Evolutionary conservation across 1,284 basidiomycete species (phyloP).

Genomic region (Ceratobasidium sp.): DNA sequence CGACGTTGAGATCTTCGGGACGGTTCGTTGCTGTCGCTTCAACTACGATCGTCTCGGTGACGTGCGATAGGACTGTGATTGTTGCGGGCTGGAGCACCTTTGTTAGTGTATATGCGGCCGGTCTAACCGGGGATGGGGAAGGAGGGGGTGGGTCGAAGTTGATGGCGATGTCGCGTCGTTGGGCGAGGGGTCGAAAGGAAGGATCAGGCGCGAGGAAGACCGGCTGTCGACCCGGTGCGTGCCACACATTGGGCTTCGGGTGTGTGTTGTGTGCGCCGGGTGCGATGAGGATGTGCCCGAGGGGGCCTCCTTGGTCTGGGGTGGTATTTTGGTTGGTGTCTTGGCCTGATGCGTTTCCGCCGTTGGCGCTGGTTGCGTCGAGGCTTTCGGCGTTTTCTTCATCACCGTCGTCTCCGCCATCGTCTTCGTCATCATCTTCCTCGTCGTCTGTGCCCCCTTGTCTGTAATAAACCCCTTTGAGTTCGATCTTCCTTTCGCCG

Average conservation of each 20-base stretch:
- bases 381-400: background rate
- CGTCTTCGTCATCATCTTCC: constrained; percentile 43
- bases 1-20: background rate
- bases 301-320: constrained; percentile 44
- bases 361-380: constrained; percentile 6
- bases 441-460: constrained; percentile 41
- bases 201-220: constrained; percentile 36
- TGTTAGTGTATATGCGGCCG: background rate
- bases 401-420: constrained; percentile 9
- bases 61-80: constrained; percentile 12
- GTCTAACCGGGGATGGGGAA: constrained; percentile 1
- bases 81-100: constrained; percentile 7
- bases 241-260: background rate
- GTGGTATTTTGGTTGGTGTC: constrained; percentile 5
- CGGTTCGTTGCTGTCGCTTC: background rate
- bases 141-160: background rate
- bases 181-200: background rate
- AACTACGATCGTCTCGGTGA: constrained; percentile 16
- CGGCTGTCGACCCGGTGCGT: constrained; percentile 15
- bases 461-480: constrained; percentile 70
- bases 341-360: constrained; percentile 18
- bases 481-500: constrained; percentile 59
- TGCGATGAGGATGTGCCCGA: constrained; percentile 27
- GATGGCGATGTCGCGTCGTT: background rate
- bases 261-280: background rate